These are phyloP conservation scores for Solanum sparsipilum DNA, from an alignment of 257 asterid genomes.

Conservation along the genomic window DNA sequence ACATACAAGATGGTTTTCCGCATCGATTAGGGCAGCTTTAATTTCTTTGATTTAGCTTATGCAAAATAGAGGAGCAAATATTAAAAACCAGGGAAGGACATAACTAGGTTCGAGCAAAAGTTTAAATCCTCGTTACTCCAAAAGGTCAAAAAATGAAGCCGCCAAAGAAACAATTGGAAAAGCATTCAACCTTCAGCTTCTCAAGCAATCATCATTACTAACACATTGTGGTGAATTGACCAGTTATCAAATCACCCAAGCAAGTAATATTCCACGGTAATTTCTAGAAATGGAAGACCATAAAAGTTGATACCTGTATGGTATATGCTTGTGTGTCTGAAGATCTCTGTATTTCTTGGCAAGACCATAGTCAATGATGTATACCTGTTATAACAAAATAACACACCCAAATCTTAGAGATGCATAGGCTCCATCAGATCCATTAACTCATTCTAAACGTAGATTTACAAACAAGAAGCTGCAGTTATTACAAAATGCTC, in stretches of 20 bases:
- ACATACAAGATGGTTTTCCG: background rate
- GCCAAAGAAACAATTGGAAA: background rate
- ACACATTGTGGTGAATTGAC: background rate
- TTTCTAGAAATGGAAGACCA: background rate
- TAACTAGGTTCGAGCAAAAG: background rate
- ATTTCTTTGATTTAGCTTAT: background rate
- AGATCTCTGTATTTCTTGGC: conserved; percentile 94
- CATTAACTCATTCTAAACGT: background rate
- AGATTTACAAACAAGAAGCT: background rate
- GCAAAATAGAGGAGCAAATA: background rate
- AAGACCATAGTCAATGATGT: conserved; percentile 88
- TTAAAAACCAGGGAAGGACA: background rate
- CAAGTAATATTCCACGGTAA: background rate
- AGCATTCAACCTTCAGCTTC: background rate
- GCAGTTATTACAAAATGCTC: background rate
- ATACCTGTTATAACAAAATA: conserved; percentile 46
- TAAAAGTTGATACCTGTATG: conserved; percentile 55
- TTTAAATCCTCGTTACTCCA: background rate
- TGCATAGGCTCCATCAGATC: background rate
- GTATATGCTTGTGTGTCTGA: conserved; percentile 92
- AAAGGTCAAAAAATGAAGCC: background rate
- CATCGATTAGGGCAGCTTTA: background rate
- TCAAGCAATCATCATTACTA: background rate
- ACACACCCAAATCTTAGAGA: background rate
- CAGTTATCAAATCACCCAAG: background rate